Evolutionary conservation across 2,329 filamentous ascomycete species (phyloP).

Genomic region (Westerdykella aurantiaca): DNA sequence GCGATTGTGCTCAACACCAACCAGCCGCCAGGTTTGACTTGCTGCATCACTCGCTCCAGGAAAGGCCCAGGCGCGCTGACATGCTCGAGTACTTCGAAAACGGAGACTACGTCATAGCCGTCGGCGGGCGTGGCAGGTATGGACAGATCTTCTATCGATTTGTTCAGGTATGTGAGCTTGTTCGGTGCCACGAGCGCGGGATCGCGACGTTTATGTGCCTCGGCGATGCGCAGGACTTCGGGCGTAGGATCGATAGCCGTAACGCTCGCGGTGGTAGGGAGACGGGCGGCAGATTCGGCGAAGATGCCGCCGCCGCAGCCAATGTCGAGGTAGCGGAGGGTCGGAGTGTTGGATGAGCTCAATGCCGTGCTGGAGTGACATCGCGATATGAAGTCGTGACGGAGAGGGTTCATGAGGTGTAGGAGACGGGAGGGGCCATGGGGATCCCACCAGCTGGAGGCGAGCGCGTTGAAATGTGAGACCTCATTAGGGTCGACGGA

Average conservation of each 20-base stretch:
- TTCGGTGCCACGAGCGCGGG: slow-evolving; percentile 56
- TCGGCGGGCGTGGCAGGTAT: slow-evolving; percentile 29
- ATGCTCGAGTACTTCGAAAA: slow-evolving; percentile 96
- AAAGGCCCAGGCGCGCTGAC: slow-evolving; percentile 71
- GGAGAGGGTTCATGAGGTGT: slow-evolving; percentile 96
- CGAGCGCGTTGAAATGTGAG: slow-evolving; percentile 89
- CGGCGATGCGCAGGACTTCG: slow-evolving; percentile 68
- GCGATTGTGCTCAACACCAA: slow-evolving; percentile 89
- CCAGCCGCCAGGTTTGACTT: slow-evolving; percentile 89
- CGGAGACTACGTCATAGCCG: slow-evolving; percentile 69
- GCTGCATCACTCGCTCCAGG: slow-evolving; percentile 62
- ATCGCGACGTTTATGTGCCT: slow-evolving; percentile 68
- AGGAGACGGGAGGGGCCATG: slow-evolving; percentile 86
- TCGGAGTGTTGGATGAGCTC: slow-evolving; percentile 16
- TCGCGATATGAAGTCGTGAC: slow-evolving; percentile 79
- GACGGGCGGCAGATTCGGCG: slow-evolving; percentile 74
- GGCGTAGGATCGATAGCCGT: slow-evolving; percentile 74
- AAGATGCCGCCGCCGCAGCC: slow-evolving; percentile 97
- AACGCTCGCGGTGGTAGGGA: slow-evolving; percentile 58
- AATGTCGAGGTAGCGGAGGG: slow-evolving; percentile 75
- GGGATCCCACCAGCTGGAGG: slow-evolving; percentile 95
- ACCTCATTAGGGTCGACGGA: slow-evolving; percentile 77
- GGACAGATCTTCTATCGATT: slow-evolving; percentile 65
- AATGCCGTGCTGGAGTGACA: slow-evolving; percentile 51
- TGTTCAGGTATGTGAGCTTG: slow-evolving; percentile 64